Conservation (phyloP, 495 filamentous ascomycete species). For the Rhypophila decipiens region DNA sequence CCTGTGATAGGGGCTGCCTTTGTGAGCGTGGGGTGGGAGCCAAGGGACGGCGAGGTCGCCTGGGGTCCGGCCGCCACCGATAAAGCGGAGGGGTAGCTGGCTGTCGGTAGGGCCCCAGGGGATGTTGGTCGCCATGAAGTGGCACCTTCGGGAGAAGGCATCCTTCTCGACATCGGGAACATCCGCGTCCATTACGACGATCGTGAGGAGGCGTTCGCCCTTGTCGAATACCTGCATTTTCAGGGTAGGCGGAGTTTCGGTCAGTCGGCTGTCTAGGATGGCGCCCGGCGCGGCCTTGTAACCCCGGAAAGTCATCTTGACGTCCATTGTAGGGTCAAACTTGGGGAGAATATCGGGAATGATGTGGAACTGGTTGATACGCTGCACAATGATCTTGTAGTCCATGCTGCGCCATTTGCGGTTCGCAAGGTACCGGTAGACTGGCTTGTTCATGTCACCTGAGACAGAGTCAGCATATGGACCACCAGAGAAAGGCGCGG, state of each 20-base stretch:
- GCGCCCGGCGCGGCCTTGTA: conserved; percentile 65
- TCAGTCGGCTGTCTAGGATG: conserved; percentile 63
- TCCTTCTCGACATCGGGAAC: conserved; percentile 77
- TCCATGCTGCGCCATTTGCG: conserved; percentile 68
- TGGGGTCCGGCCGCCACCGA: conserved; percentile 18
- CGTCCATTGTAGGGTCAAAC: conserved; percentile 71
- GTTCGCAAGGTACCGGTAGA: conserved; percentile 88
- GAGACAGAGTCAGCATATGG: conserved; percentile 12
- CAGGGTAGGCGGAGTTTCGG: conserved; percentile 64
- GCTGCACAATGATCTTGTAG: conserved; percentile 75
- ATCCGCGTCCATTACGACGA: conserved; percentile 85
- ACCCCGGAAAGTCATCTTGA: conserved; percentile 69
- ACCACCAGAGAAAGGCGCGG: neutral
- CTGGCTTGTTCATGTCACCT: conserved; percentile 95
- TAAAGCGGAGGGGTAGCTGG: conserved; percentile 40
- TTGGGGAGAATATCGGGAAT: conserved; percentile 88
- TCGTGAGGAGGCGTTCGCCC: conserved; percentile 72
- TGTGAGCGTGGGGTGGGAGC: conserved; percentile 79
- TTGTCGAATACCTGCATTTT: conserved; percentile 77
- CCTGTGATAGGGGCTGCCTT: conserved; percentile 87
- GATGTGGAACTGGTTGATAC: conserved; percentile 81
- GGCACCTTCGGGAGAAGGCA: conserved; percentile 69
- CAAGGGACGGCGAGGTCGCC: conserved; percentile 67
- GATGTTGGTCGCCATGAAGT: conserved; percentile 71
- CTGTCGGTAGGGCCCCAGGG: conserved; percentile 43